A percentile compares a stretch with the other conserved stretches of the same genome.
Conservation (phyloP, 139 green algal species). For the Gonium pectorale region DNA sequence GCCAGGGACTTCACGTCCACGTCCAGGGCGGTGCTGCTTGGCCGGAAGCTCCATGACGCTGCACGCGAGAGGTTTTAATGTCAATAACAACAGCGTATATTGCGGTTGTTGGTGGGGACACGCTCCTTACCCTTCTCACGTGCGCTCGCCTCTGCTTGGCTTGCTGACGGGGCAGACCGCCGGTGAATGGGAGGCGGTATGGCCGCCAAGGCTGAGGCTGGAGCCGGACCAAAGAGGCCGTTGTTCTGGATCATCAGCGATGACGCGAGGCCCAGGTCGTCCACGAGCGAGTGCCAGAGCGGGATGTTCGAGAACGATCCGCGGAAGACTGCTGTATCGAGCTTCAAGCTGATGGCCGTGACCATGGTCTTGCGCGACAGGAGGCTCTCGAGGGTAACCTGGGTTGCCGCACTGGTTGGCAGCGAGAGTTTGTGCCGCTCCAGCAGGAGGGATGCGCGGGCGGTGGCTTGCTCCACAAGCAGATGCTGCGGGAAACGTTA, state of each 20-base stretch:
- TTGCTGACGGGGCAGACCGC: no score
- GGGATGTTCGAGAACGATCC: slow-evolving; percentile 80
- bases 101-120: no score
- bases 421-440: slow-evolving; percentile 42
- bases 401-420: not conserved
- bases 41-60: slow-evolving; percentile 53
- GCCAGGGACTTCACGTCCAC: slow-evolving; percentile 41
- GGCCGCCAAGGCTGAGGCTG: no score
- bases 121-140: not conserved
- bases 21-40: slow-evolving; percentile 54
- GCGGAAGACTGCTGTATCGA: slow-evolving; percentile 64
- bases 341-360: slow-evolving; percentile 56
- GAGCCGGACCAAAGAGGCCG: slow-evolving; percentile 19
- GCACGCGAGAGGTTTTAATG: not conserved
- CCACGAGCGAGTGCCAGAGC: slow-evolving; percentile 65
- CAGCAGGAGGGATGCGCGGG: slow-evolving; percentile 47
- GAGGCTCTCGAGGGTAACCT: not conserved
- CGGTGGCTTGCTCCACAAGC: slow-evolving; percentile 52
- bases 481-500: slow-evolving; percentile 58
- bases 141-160: not conserved
- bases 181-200: no score
- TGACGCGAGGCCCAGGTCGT: slow-evolving; percentile 39
- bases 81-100: no score
- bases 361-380: slow-evolving; percentile 27
- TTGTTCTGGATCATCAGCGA: slow-evolving; percentile 9